phyloP scores from a whole-genome alignment of 2,329 filamentous ascomycete species.

The Colletotrichum sojae region DNA sequence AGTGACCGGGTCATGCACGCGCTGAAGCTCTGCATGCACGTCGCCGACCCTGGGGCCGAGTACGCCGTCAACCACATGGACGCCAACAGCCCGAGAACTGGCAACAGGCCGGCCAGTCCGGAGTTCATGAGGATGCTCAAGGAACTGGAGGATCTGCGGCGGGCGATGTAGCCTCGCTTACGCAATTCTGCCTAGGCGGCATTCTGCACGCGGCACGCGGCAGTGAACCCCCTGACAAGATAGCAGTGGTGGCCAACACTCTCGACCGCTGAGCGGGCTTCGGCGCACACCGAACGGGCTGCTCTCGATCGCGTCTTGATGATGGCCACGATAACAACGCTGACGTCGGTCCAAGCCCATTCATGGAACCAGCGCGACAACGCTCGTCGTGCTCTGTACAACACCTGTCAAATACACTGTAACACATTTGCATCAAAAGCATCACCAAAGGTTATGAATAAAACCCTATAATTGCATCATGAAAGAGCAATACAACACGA shows the following conservation, averaged over 20 bases:
- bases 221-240: conserved; percentile 3
- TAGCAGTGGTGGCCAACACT: neutral
- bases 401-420: conserved; percentile 13
- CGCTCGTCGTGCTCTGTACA: neutral
- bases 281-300: conserved; percentile 22
- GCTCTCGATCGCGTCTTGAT: neutral
- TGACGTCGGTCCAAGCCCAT: neutral
- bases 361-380: neutral
- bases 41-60: conserved; percentile 68
- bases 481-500: too few relatives aligned
- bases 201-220: neutral
- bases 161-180: neutral
- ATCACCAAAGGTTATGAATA: neutral
- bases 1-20: conserved; percentile 59
- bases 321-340: neutral
- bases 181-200: neutral
- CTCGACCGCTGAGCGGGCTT: neutral
- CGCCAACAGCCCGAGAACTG: conserved; percentile 13
- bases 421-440: conserved; percentile 3
- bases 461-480: too few relatives aligned
- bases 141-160: conserved; percentile 41
- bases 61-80: conserved; percentile 44
- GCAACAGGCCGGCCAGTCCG: conserved; percentile 36
- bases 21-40: conserved; percentile 67
- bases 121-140: conserved; percentile 50